Percentiles rank a stretch among this genome's conserved stretches.
Evolutionary conservation across 306 rosid genomes (phyloP).

Genomic region (Quercus agrifolia): DNA sequence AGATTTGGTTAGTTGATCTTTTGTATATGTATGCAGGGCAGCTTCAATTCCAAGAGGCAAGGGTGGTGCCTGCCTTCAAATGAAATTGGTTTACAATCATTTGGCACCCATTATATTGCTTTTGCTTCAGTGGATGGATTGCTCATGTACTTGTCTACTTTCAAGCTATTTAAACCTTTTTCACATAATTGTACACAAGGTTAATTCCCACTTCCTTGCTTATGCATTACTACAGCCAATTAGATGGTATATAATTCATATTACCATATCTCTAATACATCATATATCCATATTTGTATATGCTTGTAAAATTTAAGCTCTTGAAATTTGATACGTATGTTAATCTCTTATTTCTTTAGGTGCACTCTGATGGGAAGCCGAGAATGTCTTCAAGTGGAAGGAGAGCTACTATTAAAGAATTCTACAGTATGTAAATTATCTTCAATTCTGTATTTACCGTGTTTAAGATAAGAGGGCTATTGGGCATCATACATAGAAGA

Average conservation of each 20-base stretch:
- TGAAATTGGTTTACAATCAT: conserved; percentile 64
- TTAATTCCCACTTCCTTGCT: conserved; percentile 13
- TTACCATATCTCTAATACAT: not conserved
- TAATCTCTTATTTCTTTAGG: conserved; percentile 31
- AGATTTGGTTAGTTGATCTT: conserved; percentile 2
- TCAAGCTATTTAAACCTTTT: conserved; percentile 51
- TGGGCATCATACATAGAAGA: not conserved
- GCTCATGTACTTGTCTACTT: conserved; percentile 53
- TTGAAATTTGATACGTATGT: conserved; percentile 2
- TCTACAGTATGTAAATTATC: conserved; percentile 44
- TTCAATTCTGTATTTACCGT: not conserved
- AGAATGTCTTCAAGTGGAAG: conserved; percentile 49
- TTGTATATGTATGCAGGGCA: conserved; percentile 52
- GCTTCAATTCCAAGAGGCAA: conserved; percentile 64
- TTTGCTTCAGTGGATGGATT: conserved; percentile 65
- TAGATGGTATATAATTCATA: not conserved
- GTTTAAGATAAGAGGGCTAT: not conserved
- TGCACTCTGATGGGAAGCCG: conserved; percentile 41
- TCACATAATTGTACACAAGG: conserved; percentile 62
- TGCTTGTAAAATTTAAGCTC: not conserved
- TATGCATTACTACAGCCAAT: not conserved
- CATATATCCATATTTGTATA: not conserved
- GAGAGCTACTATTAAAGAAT: conserved; percentile 59
- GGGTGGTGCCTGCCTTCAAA: conserved; percentile 50
- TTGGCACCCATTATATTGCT: conserved; percentile 56